These are phyloP conservation scores for Podospora pseudoanserina DNA, from an alignment of 495 filamentous ascomycete genomes.

Conservation along the genomic window DNA sequence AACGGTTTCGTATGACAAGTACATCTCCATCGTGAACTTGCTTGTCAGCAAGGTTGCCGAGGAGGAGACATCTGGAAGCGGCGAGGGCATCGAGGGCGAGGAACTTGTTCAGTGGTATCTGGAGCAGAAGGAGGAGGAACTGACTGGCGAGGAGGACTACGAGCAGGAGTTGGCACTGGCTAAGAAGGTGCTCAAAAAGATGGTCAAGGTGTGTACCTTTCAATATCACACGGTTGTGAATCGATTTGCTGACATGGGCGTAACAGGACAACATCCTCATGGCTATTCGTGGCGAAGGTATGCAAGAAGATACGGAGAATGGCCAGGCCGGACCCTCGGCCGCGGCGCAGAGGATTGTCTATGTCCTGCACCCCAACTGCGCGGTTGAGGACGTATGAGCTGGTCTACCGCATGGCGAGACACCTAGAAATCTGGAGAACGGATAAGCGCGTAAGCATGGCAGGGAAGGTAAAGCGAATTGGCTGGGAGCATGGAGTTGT, in stretches of 20 bases:
- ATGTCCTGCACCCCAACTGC: slow-evolving; percentile 93
- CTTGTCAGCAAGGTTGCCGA: slow-evolving; percentile 68
- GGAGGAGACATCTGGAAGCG: slow-evolving; percentile 69
- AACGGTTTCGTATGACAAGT: slow-evolving; percentile 94
- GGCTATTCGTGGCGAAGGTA: slow-evolving; percentile 80
- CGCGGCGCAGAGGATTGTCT: slow-evolving; percentile 58
- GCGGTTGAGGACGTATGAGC: slow-evolving; percentile 59
- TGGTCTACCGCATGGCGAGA: neutral
- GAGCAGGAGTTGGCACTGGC: slow-evolving; percentile 69
- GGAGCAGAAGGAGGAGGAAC: slow-evolving; percentile 84
- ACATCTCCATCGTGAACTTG: slow-evolving; percentile 81
- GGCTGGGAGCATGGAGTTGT: neutral
- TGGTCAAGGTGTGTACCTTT: slow-evolving; percentile 79
- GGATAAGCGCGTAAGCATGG: neutral
- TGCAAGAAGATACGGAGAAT: slow-evolving; percentile 55
- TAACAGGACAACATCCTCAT: slow-evolving; percentile 84
- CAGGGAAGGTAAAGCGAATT: neutral
- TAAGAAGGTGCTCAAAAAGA: slow-evolving; percentile 88
- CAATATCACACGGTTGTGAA: neutral
- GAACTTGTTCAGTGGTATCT: slow-evolving; percentile 88
- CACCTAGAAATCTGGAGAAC: neutral
- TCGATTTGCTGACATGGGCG: slow-evolving; percentile 18
- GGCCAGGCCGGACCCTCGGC: slow-evolving; percentile 43
- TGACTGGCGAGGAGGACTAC: slow-evolving; percentile 75
- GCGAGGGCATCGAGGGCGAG: slow-evolving; percentile 88